phyloP scores from a whole-genome alignment of 108 stramenopile species.

The Aurantiochytrium sp. region DNA sequence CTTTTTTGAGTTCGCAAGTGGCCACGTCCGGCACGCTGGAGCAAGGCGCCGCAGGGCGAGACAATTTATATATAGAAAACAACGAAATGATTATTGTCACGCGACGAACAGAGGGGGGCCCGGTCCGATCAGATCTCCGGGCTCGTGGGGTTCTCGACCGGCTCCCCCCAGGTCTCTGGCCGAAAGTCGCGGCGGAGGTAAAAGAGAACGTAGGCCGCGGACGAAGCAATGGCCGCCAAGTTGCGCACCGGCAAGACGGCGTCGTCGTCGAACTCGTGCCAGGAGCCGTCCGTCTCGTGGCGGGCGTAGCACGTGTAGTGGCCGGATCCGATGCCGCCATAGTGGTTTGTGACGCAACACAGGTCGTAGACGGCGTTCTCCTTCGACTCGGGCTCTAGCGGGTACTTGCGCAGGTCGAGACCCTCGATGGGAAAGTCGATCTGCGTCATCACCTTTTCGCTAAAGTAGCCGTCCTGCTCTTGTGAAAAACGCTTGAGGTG shows the following conservation, averaged over 20 bases:
- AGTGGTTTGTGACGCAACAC: constrained; percentile 95
- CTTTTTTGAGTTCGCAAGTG: too few relatives aligned
- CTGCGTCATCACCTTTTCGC: constrained; percentile 83
- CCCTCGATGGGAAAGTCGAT: constrained; percentile 87
- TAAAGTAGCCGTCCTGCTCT: constrained; percentile 62
- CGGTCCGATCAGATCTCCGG: too few relatives aligned
- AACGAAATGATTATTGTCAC: too few relatives aligned
- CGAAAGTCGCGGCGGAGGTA: constrained; percentile 26
- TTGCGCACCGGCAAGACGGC: not conserved
- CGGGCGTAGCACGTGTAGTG: constrained; percentile 91
- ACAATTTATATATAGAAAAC: too few relatives aligned
- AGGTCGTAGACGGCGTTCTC: constrained; percentile 86
- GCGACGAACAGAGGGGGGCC: too few relatives aligned
- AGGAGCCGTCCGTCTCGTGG: constrained; percentile 49
- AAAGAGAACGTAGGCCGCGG: constrained; percentile 25
- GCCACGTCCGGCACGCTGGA: too few relatives aligned
- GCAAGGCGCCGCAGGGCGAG: too few relatives aligned
- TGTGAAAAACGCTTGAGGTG: constrained; percentile 93
- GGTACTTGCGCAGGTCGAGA: constrained; percentile 72
- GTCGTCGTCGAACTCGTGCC: not conserved
- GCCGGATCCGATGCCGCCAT: constrained; percentile 91
- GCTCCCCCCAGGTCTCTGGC: not conserved
- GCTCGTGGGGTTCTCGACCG: too few relatives aligned
- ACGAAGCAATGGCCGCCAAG: not conserved
- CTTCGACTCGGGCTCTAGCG: constrained; percentile 55